Evolutionary conservation across 2,329 filamentous ascomycete species (phyloP).

Genomic region (Colletotrichum brevisporum): DNA sequence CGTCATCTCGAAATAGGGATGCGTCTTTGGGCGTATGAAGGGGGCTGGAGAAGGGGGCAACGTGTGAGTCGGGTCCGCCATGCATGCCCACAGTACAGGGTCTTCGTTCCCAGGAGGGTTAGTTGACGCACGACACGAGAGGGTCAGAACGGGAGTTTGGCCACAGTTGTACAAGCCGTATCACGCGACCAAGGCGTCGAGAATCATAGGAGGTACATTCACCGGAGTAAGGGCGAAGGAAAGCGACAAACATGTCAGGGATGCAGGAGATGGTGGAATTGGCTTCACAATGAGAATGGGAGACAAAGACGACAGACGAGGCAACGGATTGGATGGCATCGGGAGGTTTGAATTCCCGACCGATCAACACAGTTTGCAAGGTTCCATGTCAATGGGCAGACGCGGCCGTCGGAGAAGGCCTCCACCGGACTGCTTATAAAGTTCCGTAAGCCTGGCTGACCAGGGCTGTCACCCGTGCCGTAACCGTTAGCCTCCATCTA

Average conservation of each 20-base stretch:
- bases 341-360: constrained; percentile 9
- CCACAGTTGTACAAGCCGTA: neutral
- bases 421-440: constrained; percentile 16
- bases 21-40: constrained; percentile 29
- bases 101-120: neutral
- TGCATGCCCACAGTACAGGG: neutral
- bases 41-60: constrained; percentile 30
- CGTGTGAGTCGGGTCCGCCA: constrained; percentile 17
- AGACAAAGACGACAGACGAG: neutral
- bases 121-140: neutral
- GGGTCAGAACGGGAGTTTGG: neutral
- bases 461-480: neutral
- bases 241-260: neutral
- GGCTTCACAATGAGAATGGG: constrained; percentile 7
- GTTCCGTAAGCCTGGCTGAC: constrained; percentile 17
- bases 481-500: neutral
- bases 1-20: constrained; percentile 35
- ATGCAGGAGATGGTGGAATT: neutral
- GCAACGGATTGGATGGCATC: constrained; percentile 21
- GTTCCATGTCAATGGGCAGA: constrained; percentile 1
- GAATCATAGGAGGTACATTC: neutral
- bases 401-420: constrained; percentile 12
- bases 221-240: neutral
- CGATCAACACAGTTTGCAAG: constrained; percentile 14
- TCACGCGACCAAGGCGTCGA: neutral